A percentile compares a stretch with the other conserved stretches of the same genome.
Evolutionary conservation across 345 rosid species (phyloP).

Genomic region (Gossypium longicalyx): DNA sequence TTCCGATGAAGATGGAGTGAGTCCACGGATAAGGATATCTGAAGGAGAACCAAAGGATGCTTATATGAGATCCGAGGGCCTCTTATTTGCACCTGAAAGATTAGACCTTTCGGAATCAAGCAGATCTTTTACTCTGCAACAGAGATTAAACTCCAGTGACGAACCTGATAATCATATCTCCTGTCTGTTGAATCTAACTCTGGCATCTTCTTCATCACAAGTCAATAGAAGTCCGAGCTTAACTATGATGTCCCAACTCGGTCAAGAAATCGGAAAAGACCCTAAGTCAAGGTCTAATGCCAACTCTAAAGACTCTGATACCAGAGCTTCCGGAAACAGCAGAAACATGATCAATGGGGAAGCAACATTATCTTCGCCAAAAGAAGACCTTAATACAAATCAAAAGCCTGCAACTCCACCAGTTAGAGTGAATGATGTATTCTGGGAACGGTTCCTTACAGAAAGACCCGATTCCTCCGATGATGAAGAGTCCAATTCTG

Average conservation of each 20-base stretch:
- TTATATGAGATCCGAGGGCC: conserved; percentile 43
- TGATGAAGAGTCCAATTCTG: conserved; percentile 78
- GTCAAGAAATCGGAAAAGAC: conserved; percentile 34
- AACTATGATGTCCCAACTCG: conserved; percentile 34
- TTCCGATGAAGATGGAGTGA: conserved; percentile 62
- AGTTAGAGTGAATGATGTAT: conserved; percentile 69
- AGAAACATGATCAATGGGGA: conserved; percentile 23
- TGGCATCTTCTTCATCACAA: conserved; percentile 75
- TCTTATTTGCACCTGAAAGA: conserved; percentile 48
- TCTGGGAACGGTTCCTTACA: conserved; percentile 94
- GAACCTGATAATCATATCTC: conserved; percentile 67
- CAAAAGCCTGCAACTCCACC: conserved; percentile 47
- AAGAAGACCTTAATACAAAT: conserved; percentile 38
- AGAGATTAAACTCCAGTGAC: conserved; percentile 42
- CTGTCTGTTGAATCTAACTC: conserved; percentile 72
- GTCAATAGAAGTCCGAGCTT: conserved; percentile 37
- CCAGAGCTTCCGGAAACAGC: conserved; percentile 18
- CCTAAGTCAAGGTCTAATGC: conserved; percentile 25
- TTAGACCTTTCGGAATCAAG: conserved; percentile 80
- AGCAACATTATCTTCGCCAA: conserved; percentile 24
- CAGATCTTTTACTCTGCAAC: conserved; percentile 47
- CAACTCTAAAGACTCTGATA: conserved; percentile 32
- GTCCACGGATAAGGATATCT: conserved; percentile 40
- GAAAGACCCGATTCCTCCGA: conserved; percentile 88
- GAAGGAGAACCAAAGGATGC: conserved; percentile 45